Evolutionary conservation across 495 filamentous ascomycete genomes (phyloP).

Genomic region (Aspergillus cristatus): DNA sequence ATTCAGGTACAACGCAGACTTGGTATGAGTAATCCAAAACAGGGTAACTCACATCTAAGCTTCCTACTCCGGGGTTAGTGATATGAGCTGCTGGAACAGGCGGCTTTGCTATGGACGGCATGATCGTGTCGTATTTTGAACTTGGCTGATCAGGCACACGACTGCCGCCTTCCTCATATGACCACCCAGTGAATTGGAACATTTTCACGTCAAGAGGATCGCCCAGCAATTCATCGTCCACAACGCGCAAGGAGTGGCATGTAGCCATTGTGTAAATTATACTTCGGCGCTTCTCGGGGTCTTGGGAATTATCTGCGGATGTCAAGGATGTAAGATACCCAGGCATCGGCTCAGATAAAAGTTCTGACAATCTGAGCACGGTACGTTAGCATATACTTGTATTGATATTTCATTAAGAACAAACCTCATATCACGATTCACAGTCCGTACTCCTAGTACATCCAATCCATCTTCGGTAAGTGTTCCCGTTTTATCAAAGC

Average conservation of each 20-base stretch:
- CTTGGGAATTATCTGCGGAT: conserved; percentile 37
- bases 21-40: background rate
- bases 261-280: conserved; percentile 93
- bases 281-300: conserved; percentile 56
- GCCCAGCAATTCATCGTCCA: conserved; percentile 82
- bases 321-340: conserved; percentile 46
- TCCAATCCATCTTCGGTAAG: conserved; percentile 96
- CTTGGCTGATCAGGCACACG: conserved; percentile 37
- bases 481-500: conserved; percentile 98
- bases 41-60: conserved; percentile 19
- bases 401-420: background rate
- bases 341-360: conserved; percentile 43
- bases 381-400: conserved; percentile 9
- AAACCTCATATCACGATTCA: conserved; percentile 49
- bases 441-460: conserved; percentile 78
- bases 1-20: background rate
- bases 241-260: conserved; percentile 80
- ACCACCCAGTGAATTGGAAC: conserved; percentile 96
- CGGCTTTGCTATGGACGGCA: conserved; percentile 77
- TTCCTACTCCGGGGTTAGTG: conserved; percentile 6
- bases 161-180: conserved; percentile 71
- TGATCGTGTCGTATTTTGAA: conserved; percentile 57
- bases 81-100: conserved; percentile 28
- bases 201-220: conserved; percentile 97
- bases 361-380: conserved; percentile 49